phyloP scores from a whole-genome alignment of 176 grass and related monocot species.

The Melocanna baccifera region DNA sequence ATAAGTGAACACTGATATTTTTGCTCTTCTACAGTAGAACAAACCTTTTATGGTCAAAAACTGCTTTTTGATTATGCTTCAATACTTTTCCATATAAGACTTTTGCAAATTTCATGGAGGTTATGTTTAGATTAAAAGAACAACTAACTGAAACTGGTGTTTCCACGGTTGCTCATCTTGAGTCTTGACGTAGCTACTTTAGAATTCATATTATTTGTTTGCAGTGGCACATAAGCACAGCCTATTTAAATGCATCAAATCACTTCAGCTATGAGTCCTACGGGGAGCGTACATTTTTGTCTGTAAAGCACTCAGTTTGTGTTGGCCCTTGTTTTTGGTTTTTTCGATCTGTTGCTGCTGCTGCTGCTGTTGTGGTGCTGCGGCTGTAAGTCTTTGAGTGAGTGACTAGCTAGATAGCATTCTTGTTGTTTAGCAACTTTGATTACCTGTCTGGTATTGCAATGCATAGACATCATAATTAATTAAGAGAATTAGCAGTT shows the following conservation, averaged over 20 bases:
- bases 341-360: too few relatives aligned
- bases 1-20: too few relatives aligned
- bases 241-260: not conserved
- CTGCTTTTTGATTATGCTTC: not conserved
- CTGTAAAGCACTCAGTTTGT: conserved; percentile 31
- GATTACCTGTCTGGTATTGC: not conserved
- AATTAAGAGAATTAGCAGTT: not conserved
- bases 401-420: conserved; percentile 24
- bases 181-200: not conserved
- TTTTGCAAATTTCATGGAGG: not conserved
- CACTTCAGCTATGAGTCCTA: not conserved
- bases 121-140: not conserved
- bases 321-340: conserved; percentile 14
- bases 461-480: not conserved
- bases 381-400: conserved; percentile 15
- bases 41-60: not conserved
- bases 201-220: not conserved
- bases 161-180: not conserved
- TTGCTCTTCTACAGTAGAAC: not conserved
- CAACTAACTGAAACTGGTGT: not conserved
- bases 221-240: not conserved
- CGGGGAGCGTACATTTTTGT: conserved; percentile 31
- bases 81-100: not conserved
- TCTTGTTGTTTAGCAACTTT: conserved; percentile 19
- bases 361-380: not conserved